Evolutionary conservation across 2,329 filamentous ascomycete genomes (phyloP).

Genomic region (Ascochyta koolunga): DNA sequence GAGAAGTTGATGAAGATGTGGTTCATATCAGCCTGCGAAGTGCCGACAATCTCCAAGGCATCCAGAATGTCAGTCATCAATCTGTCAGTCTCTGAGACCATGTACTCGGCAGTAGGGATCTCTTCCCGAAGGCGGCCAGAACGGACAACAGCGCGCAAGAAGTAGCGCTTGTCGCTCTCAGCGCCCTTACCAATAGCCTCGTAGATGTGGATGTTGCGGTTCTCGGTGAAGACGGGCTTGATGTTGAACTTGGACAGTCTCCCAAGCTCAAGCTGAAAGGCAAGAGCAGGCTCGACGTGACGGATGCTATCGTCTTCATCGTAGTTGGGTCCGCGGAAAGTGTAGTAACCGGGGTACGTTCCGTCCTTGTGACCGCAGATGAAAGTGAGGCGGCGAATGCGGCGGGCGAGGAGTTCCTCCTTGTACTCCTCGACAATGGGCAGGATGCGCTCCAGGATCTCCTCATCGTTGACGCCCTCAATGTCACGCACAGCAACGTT

Average conservation of each 20-base stretch:
- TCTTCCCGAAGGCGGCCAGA: conserved; percentile 94
- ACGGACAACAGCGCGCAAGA: conserved; percentile 92
- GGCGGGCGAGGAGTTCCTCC: conserved; percentile 79
- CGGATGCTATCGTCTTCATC: conserved; percentile 93
- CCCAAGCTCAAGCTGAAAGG: conserved; percentile 96
- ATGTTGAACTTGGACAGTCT: conserved; percentile 97
- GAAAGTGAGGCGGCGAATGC: conserved; percentile 90
- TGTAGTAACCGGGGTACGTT: conserved; percentile 96
- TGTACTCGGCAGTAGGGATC: conserved; percentile 97
- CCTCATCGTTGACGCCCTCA: conserved; percentile 80
- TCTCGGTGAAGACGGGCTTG: conserved; percentile 97
- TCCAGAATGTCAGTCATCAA: conserved; percentile 98
- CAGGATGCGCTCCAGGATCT: conserved; percentile 77
- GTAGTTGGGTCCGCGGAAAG: conserved; percentile 91
- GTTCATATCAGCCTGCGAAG: conserved; percentile 99
- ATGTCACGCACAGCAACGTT: conserved; percentile 91
- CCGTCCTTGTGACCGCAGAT: conserved; percentile 95
- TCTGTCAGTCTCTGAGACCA: conserved; percentile 95
- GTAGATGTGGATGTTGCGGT: conserved; percentile 99
- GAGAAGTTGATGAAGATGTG: conserved; percentile 99
- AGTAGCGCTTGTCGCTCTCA: conserved; percentile 97
- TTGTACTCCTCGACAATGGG: conserved; percentile 80
- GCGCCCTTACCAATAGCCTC: conserved; percentile 94
- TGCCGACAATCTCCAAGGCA: conserved; percentile 96
- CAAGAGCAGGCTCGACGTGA: conserved; percentile 93